These are phyloP conservation scores for Actinomortierella wolfii DNA, from an alignment of 371 early-diverging fungal species.

Conservation along the genomic window DNA sequence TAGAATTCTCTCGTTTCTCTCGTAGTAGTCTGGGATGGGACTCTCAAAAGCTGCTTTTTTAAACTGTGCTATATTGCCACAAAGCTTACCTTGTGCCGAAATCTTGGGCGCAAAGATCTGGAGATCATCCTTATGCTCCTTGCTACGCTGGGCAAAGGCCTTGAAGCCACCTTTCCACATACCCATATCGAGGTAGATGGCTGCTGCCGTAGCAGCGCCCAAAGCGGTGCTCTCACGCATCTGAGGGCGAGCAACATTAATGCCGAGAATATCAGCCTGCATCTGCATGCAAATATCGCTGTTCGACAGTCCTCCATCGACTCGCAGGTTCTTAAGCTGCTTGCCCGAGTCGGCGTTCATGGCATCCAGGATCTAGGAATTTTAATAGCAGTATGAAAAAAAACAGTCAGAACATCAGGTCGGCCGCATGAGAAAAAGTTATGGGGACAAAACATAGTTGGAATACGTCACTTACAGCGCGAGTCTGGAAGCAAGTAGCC, in stretches of 20 bases:
- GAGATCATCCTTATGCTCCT: slow-evolving; percentile 39
- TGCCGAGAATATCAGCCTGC: slow-evolving; percentile 86
- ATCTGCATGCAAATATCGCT: slow-evolving; percentile 92
- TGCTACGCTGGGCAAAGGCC: slow-evolving; percentile 24
- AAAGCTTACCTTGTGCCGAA: slow-evolving; percentile 22
- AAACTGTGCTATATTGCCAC: too few species aligned
- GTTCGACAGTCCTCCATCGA: slow-evolving; percentile 94
- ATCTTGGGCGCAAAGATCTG: slow-evolving; percentile 43
- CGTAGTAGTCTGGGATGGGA: too few species aligned
- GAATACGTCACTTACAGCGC: slow-evolving; percentile 69
- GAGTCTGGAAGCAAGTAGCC: slow-evolving; percentile 89
- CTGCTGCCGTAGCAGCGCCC: slow-evolving; percentile 95
- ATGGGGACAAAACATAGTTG: too few species aligned
- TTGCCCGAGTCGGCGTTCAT: slow-evolving; percentile 81
- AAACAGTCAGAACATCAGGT: background rate
- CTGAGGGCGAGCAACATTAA: slow-evolving; percentile 83
- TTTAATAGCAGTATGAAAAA: background rate
- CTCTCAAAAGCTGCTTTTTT: too few species aligned
- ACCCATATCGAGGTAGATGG: slow-evolving; percentile 69
- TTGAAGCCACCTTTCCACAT: slow-evolving; percentile 65
- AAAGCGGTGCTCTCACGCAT: slow-evolving; percentile 94
- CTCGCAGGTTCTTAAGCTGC: slow-evolving; percentile 72
- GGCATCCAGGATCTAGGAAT: slow-evolving; percentile 74
- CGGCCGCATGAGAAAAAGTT: too few species aligned
- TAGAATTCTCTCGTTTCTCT: slow-evolving; percentile 44